Evolutionary conservation across 768 basidiomycete species (phyloP), one percentile per base, ranked within the genome.

Genomic region (Rhodotorula taiwanensis): DNA sequence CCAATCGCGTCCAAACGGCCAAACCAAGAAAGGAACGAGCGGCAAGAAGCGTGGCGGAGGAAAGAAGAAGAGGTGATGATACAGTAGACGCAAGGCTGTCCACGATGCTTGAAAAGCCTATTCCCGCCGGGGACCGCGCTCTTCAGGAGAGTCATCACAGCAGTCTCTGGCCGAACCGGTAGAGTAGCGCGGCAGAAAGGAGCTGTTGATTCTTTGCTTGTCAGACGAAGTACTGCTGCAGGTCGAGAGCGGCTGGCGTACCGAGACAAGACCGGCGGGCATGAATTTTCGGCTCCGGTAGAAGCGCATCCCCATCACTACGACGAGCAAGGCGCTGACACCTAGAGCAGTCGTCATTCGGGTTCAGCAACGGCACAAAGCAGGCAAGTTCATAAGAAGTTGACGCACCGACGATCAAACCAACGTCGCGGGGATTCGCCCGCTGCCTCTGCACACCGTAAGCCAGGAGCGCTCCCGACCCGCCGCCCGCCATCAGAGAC

Each of bases 231-330:
- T 28, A 1, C 27, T 7, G 33, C 44, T 20, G 5, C 23, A 5
- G n/a, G 15, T n/a, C 25, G 42, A 23, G 23, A 15, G 11, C 21
- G 5, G 11, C 1, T 1, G 18, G 23, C 64, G 27, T 39, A 63
- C 64, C 1, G 47, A 49, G 21, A 66, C 61, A 9, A 67, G 31
- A 25, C 71, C 71, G 8, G 71, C 71, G 0, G 71, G 71, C 69
- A 72, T 70, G 59, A 72, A 61, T 57, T 64, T 64, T 14, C 65
- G 36, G 1, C 52, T 39, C 20, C 55, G 59, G 5, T 57, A 7
- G 60, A 69, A 69, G 23, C 69, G 57, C 6, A 44, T 42, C 27
- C 71, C 71, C 71, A 72, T 72, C 25, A 64, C 57, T 7, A 70
- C 4, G 23, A 53, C 8, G 28, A 72, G 45, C 7, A 67, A 6